phyloP scores from a whole-genome alignment of 2,329 filamentous ascomycete species.

The Beauveria bassiana region DNA sequence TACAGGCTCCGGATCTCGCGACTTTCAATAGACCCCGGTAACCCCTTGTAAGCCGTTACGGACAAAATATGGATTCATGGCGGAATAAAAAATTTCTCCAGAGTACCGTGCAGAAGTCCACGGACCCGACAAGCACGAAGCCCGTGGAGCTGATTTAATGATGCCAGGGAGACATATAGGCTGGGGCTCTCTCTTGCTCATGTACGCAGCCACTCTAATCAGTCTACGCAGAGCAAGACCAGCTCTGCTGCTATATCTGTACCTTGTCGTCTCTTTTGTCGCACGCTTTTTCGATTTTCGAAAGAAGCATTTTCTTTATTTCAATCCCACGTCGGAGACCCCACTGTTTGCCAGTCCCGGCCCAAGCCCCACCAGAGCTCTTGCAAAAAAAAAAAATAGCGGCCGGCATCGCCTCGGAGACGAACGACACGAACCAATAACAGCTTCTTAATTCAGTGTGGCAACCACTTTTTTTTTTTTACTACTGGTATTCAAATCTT shows the following conservation, averaged over 20 bases:
- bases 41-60: not conserved
- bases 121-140: not conserved
- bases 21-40: not conserved
- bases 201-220: not conserved
- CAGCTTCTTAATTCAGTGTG: no score
- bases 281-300: no score
- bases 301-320: not conserved
- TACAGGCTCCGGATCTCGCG: not conserved
- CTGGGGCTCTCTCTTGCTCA: not conserved
- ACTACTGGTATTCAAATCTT: not conserved
- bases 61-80: not conserved
- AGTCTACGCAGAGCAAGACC: no score
- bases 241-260: no score
- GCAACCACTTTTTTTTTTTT: not conserved
- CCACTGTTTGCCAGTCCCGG: not conserved
- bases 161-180: not conserved
- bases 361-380: not conserved
- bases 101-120: not conserved
- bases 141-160: not conserved
- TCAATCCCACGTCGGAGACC: not conserved
- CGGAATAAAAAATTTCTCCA: not conserved
- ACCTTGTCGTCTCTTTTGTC: no score
- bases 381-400: not conserved
- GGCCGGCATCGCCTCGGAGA: constrained; percentile 1
- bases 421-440: not conserved